These are phyloP conservation scores for Hebeloma cylindrosporum DNA, from an alignment of 768 basidiomycete species.

Conservation along the genomic window DNA sequence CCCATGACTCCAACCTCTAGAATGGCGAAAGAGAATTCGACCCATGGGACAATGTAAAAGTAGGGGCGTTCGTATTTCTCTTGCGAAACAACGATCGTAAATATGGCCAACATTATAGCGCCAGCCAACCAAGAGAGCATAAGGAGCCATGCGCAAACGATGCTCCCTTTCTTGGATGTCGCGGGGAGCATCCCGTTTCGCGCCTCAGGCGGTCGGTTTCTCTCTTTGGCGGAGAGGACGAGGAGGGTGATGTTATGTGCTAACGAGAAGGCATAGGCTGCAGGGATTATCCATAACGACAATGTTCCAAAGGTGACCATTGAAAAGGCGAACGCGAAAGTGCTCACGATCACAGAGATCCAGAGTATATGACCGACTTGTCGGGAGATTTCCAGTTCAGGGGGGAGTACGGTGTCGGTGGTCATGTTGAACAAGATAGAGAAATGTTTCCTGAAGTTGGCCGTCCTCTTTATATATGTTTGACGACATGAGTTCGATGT, in stretches of 20 bases:
- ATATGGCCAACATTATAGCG: neutral
- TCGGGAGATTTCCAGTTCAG: neutral
- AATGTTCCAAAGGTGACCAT: neutral
- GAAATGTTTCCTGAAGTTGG: too few species aligned
- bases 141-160: constrained; percentile 3
- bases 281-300: constrained; percentile 1
- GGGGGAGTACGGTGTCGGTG: neutral
- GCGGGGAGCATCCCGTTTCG: constrained; percentile 1
- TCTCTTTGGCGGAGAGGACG: constrained; percentile 1
- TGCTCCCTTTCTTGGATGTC: neutral
- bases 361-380: neutral
- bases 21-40: constrained; percentile 2
- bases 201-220: neutral
- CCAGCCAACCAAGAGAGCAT: neutral
- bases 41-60: neutral
- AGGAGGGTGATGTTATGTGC: constrained; percentile 10
- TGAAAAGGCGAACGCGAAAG: neutral
- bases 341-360: neutral
- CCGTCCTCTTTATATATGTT: too few species aligned
- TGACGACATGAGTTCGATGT: too few species aligned
- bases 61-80: neutral
- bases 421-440: too few species aligned
- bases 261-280: neutral
- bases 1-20: constrained; percentile 3
- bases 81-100: neutral